Conservation (phyloP, 2,329 filamentous ascomycete genomes). For the Sporothrix pseudoabietina region DNA sequence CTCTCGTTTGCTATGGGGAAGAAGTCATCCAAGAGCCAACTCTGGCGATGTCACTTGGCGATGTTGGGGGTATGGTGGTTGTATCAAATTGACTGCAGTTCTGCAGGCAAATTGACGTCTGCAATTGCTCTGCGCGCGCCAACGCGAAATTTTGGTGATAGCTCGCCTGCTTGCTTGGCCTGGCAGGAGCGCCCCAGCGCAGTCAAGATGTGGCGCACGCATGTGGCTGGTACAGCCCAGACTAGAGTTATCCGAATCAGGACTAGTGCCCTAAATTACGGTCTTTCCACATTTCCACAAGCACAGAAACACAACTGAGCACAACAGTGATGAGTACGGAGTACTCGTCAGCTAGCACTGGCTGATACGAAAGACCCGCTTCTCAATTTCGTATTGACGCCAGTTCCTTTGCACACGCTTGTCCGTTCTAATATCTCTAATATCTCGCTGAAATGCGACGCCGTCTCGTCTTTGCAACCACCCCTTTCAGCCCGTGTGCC, state of each 20-base stretch:
- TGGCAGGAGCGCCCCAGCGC: no score
- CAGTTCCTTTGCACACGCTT: conserved; percentile 14
- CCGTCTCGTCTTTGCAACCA: neutral
- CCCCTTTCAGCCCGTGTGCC: conserved; percentile 25
- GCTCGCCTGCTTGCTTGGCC: neutral
- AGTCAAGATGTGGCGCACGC: neutral
- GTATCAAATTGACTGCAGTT: neutral
- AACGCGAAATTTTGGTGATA: conserved; percentile 31
- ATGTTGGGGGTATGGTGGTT: neutral
- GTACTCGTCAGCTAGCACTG: conserved; percentile 25
- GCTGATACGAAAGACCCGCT: conserved; percentile 23
- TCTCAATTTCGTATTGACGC: conserved; percentile 26
- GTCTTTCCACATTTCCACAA: neutral
- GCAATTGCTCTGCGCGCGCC: conserved; percentile 17
- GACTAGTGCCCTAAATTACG: neutral
- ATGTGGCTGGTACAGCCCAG: neutral
- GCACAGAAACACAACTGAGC: neutral
- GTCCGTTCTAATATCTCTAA: conserved; percentile 18
- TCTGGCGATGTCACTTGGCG: neutral
- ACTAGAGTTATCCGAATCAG: neutral
- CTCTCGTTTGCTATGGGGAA: neutral
- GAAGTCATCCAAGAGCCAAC: neutral
- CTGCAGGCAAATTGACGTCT: conserved; percentile 1
- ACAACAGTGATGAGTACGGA: neutral
- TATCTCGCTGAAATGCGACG: conserved; percentile 20